These are phyloP conservation scores for Voacanga thouarsii DNA, from an alignment of 257 asterid genomes.

Conservation along the genomic window DNA sequence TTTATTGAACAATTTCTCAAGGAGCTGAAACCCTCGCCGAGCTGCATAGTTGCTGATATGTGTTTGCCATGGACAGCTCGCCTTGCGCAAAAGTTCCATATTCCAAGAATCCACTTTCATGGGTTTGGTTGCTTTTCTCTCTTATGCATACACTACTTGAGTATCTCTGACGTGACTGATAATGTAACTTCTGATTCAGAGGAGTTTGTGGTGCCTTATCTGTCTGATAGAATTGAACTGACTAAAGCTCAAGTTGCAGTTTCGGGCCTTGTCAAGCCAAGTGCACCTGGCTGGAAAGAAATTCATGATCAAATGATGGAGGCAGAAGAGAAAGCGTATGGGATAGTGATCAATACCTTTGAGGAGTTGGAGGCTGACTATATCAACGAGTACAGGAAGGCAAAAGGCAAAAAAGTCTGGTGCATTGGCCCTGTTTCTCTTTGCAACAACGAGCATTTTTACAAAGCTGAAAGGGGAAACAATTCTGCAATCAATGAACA, in stretches of 20 bases:
- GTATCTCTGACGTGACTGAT: constrained; percentile 16
- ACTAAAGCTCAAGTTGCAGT: constrained; percentile 44
- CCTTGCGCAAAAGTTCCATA: constrained; percentile 27
- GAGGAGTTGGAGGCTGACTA: constrained; percentile 45
- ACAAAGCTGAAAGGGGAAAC: constrained; percentile 43
- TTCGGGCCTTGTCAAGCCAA: background rate
- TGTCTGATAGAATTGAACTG: constrained; percentile 44
- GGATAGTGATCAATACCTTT: constrained; percentile 41
- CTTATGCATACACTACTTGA: constrained; percentile 14
- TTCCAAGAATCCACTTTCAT: constrained; percentile 49
- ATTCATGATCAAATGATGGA: constrained; percentile 7
- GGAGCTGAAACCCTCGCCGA: constrained; percentile 32
- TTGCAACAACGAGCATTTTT: constrained; percentile 28
- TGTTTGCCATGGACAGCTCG: constrained; percentile 45
- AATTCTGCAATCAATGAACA: constrained; percentile 25
- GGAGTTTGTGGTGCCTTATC: constrained; percentile 42
- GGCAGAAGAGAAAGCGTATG: constrained; percentile 37
- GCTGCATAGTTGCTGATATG: constrained; percentile 46
- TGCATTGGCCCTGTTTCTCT: constrained; percentile 51
- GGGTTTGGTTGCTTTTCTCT: constrained; percentile 56
- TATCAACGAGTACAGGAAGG: constrained; percentile 18
- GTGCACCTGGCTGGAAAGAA: constrained; percentile 12
- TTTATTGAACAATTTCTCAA: constrained; percentile 24
- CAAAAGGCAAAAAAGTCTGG: constrained; percentile 32
- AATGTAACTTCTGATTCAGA: constrained; percentile 30